Evolutionary conservation across 139 green algal genomes (phyloP).

Genomic region (Nannochloris sp.): DNA sequence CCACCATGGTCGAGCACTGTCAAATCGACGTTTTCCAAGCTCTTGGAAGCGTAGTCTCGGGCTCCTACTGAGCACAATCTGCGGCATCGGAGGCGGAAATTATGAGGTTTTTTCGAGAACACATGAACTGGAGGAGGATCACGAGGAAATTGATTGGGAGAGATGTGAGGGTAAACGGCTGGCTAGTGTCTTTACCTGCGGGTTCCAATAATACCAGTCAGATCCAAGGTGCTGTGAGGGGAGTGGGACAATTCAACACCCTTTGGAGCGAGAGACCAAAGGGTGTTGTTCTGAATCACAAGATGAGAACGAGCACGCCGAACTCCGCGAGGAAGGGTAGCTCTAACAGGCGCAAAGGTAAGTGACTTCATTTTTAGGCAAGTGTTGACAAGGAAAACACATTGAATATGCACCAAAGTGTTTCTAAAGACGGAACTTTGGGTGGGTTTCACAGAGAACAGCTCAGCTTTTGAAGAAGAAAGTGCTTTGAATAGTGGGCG

Average conservation of each 20-base stretch:
- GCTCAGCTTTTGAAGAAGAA: not conserved
- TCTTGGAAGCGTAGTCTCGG: not conserved
- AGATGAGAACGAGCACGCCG: not conserved
- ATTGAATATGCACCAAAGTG: not conserved
- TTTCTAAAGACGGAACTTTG: not conserved
- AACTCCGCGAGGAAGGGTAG: not conserved
- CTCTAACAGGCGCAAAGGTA: not conserved
- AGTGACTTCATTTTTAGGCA: not conserved
- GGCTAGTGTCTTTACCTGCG: not conserved
- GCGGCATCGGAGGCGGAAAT: no score
- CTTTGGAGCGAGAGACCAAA: not conserved
- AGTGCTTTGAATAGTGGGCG: not conserved
- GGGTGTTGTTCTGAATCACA: not conserved
- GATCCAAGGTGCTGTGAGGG: not conserved
- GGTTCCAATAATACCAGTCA: not conserved
- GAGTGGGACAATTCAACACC: not conserved
- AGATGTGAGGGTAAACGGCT: not conserved
- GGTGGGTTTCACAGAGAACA: not conserved
- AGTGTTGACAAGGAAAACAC: not conserved
- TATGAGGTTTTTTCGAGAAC: not conserved
- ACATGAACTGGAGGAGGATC: not conserved
- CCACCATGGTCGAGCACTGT: slow-evolving; percentile 21
- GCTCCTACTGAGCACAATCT: not conserved
- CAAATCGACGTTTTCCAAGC: slow-evolving; percentile 9
- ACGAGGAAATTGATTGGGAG: not conserved